These are phyloP conservation scores for Fusarium transvaalense DNA, from an alignment of 2,329 filamentous ascomycete species.

Conservation along the genomic window DNA sequence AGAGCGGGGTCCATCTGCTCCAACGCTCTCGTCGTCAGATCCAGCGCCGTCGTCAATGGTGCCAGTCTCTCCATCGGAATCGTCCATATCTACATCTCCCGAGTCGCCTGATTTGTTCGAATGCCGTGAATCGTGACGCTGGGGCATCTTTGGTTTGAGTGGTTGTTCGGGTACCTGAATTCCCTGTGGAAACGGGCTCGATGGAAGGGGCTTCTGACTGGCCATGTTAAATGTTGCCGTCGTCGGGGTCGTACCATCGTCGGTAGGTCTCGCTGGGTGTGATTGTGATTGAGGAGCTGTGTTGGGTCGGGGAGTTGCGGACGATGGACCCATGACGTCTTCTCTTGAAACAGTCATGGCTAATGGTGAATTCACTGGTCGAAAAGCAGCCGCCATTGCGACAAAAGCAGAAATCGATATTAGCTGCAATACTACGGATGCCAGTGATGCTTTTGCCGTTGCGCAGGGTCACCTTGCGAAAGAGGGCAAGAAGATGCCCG, in stretches of 20 bases:
- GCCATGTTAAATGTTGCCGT: slow-evolving; percentile 65
- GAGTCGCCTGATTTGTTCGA: slow-evolving; percentile 71
- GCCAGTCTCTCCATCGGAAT: slow-evolving; percentile 74
- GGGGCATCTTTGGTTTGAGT: slow-evolving; percentile 57
- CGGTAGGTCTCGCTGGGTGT: slow-evolving; percentile 49
- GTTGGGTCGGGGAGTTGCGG: slow-evolving; percentile 53
- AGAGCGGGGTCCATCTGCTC: slow-evolving; percentile 74
- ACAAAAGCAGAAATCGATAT: slow-evolving; percentile 38
- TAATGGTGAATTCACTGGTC: slow-evolving; percentile 61
- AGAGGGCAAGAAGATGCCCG: slow-evolving; percentile 26
- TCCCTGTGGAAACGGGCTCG: slow-evolving; percentile 64
- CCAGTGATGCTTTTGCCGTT: slow-evolving; percentile 22
- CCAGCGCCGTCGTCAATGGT: slow-evolving; percentile 63
- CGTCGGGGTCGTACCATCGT: slow-evolving; percentile 72
- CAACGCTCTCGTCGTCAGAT: slow-evolving; percentile 75
- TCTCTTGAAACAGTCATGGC: slow-evolving; percentile 51
- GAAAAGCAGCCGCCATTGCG: slow-evolving; percentile 63
- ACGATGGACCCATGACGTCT: slow-evolving; percentile 55
- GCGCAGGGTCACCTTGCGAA: slow-evolving; percentile 23
- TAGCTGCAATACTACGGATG: slow-evolving; percentile 21
- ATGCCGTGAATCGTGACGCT: slow-evolving; percentile 67
- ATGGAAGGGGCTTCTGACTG: slow-evolving; percentile 67
- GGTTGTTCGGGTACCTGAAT: slow-evolving; percentile 59
- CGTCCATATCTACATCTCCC: slow-evolving; percentile 81
- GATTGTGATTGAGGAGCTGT: slow-evolving; percentile 52